phyloP scores from a whole-genome alignment of 2,329 filamentous ascomycete species.

The Ascochyta rabiei region DNA sequence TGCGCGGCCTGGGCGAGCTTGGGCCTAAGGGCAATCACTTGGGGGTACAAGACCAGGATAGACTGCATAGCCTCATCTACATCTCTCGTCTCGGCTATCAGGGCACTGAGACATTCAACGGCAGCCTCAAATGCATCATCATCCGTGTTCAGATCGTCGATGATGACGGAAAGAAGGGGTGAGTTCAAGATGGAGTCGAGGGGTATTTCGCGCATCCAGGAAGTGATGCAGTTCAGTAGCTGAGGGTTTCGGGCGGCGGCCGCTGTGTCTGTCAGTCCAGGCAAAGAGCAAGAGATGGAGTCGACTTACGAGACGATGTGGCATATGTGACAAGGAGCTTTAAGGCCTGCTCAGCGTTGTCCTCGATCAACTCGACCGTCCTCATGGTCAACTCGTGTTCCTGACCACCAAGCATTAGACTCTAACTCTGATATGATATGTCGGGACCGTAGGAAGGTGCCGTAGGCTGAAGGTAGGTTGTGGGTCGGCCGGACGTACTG shows the following conservation, averaged over 20 bases:
- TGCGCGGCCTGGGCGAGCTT: constrained; percentile 77
- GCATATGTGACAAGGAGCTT: constrained; percentile 87
- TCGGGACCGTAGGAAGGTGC: constrained; percentile 44
- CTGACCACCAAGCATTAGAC: constrained; percentile 60
- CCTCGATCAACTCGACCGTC: constrained; percentile 86
- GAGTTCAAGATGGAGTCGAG: constrained; percentile 83
- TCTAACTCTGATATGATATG: constrained; percentile 46
- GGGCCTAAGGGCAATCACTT: constrained; percentile 75
- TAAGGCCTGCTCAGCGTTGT: constrained; percentile 89
- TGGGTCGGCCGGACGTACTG: constrained; percentile 78
- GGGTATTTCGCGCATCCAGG: constrained; percentile 93
- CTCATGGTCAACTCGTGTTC: constrained; percentile 91
- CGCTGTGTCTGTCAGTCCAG: constrained; percentile 48
- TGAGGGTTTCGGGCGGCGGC: constrained; percentile 84
- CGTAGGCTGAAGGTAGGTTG: constrained; percentile 46
- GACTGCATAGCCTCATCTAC: constrained; percentile 86
- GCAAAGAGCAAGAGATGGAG: neutral
- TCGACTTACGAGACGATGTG: constrained; percentile 79
- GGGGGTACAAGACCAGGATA: constrained; percentile 83
- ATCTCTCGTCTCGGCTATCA: constrained; percentile 90
- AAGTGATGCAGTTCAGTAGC: constrained; percentile 92
- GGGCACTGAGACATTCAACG: constrained; percentile 88
- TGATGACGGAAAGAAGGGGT: constrained; percentile 79
- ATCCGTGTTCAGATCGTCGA: constrained; percentile 77
- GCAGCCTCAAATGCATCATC: constrained; percentile 84